phyloP scores from a whole-genome alignment of 2,329 filamentous ascomycete genomes.

The Penicillium brasilianum region DNA sequence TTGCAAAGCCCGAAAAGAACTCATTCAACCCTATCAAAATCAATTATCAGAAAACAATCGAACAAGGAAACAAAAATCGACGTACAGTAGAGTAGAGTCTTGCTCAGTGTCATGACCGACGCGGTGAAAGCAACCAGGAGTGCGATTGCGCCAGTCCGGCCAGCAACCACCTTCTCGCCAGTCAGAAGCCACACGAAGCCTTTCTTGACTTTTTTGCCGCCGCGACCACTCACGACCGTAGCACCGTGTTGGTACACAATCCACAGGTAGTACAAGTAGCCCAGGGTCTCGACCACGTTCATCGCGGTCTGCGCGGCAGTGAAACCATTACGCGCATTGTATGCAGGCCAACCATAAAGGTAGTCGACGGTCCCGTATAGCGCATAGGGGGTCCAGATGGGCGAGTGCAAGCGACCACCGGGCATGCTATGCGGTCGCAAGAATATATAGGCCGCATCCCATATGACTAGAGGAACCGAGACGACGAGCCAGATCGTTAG shows the following conservation, averaged over 20 bases:
- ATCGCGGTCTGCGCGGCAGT: slow-evolving; percentile 73
- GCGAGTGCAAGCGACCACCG: slow-evolving; percentile 72
- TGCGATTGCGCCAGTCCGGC: slow-evolving; percentile 59
- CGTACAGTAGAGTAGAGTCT: slow-evolving; percentile 70
- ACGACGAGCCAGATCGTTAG: slow-evolving; percentile 73
- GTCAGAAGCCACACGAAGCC: slow-evolving; percentile 52
- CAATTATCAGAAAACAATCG: not conserved
- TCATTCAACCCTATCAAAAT: slow-evolving; percentile 60
- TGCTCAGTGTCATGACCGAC: slow-evolving; percentile 68
- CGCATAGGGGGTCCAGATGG: slow-evolving; percentile 76
- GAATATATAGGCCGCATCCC: slow-evolving; percentile 82
- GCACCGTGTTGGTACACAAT: slow-evolving; percentile 55
- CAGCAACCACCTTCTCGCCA: slow-evolving; percentile 57
- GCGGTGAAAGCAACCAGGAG: slow-evolving; percentile 64
- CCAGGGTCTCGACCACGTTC: slow-evolving; percentile 70
- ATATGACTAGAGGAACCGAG: slow-evolving; percentile 77
- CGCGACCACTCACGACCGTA: slow-evolving; percentile 35
- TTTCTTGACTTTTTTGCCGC: slow-evolving; percentile 36
- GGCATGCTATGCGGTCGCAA: slow-evolving; percentile 82
- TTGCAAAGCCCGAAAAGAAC: slow-evolving; percentile 63
- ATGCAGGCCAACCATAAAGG: slow-evolving; percentile 79
- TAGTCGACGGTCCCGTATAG: slow-evolving; percentile 81
- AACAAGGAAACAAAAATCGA: not conserved
- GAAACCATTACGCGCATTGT: slow-evolving; percentile 71
- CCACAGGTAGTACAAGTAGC: slow-evolving; percentile 68